Evolutionary conservation across 441 rosid species (phyloP), one percentile per base, ranked within the genome.

Genomic region (Adansonia rubrostipa): DNA sequence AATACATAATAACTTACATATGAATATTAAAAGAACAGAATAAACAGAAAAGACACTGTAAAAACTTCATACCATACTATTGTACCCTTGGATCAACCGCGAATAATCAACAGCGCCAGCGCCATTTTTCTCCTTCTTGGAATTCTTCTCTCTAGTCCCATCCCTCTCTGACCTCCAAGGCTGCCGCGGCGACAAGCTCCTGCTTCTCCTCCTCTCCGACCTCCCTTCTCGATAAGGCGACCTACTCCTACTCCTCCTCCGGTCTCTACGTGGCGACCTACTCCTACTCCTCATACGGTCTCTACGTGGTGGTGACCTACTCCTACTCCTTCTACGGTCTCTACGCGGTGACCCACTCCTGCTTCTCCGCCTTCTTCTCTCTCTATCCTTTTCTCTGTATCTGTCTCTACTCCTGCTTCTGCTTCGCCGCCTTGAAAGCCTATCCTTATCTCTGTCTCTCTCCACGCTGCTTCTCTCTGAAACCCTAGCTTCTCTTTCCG

Each of bases 31-130:
- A 48, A 3, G 9, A 42, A 70, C 33, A 80, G 10, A 60, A 11
- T 10, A 48, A 67, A 9, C 15, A 48, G 9, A 36, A 11, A 36
- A 20, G 11, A 57, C 47, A 28, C 33, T 44, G 3, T 8, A 73
- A 64, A 4, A 5, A 48, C 36, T 47, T 42, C 71, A 6, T 81
- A 94, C 98, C 98, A 94, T 89, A 22, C 82, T 86, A 70, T 91
- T 92, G 74, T 89, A 94, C 80, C 96, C 96, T 56, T 85, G 77
- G 77, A 96, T 90, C 74, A 89, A 78, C 62, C 78, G 83, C 9
- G 93, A 85, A 81, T 89, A 93, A 87, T 95, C 91, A 75, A 81
- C 78, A 78, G 69, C 80, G 57, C 44, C 76, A 73, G 33, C 33
- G 33, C 33, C 33, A 28, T 78, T 86, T 68, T 28, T 83, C 62